Base-by-base conservation (phyloP, 1,139 yeast genomes). In the Yamadazyma sp. region DNA sequence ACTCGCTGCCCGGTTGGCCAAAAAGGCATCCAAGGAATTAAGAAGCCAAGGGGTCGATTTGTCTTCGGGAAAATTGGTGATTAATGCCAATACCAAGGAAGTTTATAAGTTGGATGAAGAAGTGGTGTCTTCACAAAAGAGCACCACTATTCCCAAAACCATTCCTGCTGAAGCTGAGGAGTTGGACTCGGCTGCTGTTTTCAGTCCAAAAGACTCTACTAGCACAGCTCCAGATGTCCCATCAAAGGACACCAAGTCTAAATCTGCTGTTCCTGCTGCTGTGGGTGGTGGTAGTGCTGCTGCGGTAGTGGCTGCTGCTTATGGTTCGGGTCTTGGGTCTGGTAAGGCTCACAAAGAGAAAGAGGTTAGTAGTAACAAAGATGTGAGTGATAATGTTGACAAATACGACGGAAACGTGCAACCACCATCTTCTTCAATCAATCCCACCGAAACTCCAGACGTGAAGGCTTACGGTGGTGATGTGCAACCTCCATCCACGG, bases 41-140 rank as follows among this genome's bases (percentile, higher is more conserved):
- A 53, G 59, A 34, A 54, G 53, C 14, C 55, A 62, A 42, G 72
- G 72, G 4, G 64, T 62, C 20, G 71, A 67, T 39, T 57, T 67
- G 46, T 44, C 57, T 11, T 48, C 59, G n/a, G 70, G 71, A 3
- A 64, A 64, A 44, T 50, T 67, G 37, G 62, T 65, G 9, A 57
- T 67, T 33, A 61, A 67, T 46, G 62, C 71, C 33, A 59, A 58
- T 35, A 63, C 67, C 22, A 61, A 52, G 35, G 63, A 62, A 43
- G 59, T 60, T 13, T 57, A 59, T 42, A 56, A 59, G 45, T 40
- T 59, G 17, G 62, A 51, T 31, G 52, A 43, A 16, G 46, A 42
- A 24, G 31, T 15, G 15, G 27, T 29, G 20, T 24, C 16, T 12
- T 26, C 28, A 17, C 18, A 13, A 17, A 14, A 33, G n/a, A 11